Conservation (phyloP, 305 asterid genomes). For the Euphrasia arctica region DNA sequence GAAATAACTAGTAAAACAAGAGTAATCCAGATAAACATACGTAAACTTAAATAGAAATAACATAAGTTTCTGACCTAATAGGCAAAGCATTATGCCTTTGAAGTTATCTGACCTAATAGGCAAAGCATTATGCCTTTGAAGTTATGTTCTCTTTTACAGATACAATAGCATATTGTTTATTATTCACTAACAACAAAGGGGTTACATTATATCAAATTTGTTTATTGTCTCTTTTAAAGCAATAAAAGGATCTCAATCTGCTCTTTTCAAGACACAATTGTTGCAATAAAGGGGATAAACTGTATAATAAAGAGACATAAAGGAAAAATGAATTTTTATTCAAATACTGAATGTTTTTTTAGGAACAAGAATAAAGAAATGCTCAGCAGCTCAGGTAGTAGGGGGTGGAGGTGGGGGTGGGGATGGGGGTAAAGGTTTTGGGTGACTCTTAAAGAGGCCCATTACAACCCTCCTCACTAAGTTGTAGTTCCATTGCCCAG, state of each 20-base stretch:
- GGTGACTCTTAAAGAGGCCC: no score
- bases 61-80: constrained; percentile 49
- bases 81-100: constrained; percentile 83
- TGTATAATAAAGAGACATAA: no score
- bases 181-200: constrained; percentile 2
- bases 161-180: constrained; percentile 17
- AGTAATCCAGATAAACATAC: constrained; percentile 1
- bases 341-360: no score
- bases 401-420: no score
- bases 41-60: constrained; percentile 1
- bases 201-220: constrained; percentile 16
- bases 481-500: no score
- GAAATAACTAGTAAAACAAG: constrained; percentile 17
- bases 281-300: constrained; percentile 45
- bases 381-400: no score
- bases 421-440: no score
- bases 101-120: constrained; percentile 92
- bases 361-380: no score
- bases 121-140: constrained; percentile 83
- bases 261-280: constrained; percentile 38
- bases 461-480: no score
- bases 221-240: not conserved
- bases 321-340: no score
- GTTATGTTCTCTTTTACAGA: constrained; percentile 37
- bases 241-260: not conserved